Conservation (phyloP, 2,329 filamentous ascomycete species). For the Xylaria sp. region DNA sequence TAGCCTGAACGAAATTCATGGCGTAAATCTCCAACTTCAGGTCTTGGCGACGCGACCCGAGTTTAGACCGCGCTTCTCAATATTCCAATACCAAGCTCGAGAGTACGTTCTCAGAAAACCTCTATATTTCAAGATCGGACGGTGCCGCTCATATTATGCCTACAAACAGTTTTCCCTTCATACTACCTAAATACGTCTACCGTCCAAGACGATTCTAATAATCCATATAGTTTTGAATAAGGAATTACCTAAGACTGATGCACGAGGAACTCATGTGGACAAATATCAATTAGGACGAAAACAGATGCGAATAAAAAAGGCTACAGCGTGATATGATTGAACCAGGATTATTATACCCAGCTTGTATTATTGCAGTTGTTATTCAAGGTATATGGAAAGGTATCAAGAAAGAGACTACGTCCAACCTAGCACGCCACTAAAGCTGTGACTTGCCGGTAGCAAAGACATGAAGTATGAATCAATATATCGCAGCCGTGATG, state of each 20-base stretch:
- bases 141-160: not conserved
- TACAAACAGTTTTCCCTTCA: not conserved
- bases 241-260: not conserved
- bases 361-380: not conserved
- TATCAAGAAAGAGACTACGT: not conserved
- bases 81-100: not conserved
- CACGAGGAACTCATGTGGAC: not conserved
- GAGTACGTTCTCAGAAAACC: not conserved
- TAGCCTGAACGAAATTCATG: conserved; percentile 13
- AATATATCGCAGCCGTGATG: not conserved
- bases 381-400: not conserved
- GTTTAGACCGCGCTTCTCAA: not conserved
- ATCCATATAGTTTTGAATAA: not conserved
- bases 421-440: too few relatives aligned
- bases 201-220: not conserved
- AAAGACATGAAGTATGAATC: not conserved
- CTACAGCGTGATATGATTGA: not conserved
- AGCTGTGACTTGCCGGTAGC: not conserved
- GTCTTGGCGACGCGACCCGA: not conserved
- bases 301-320: not conserved
- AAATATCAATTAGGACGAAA: not conserved
- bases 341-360: not conserved
- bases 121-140: not conserved
- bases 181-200: not conserved
- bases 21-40: not conserved